Percentiles rank a stretch among this genome's conserved stretches.
These are phyloP conservation scores for Fusarium tricinctum DNA, from an alignment of 2,329 filamentous ascomycete species.

Conservation along the genomic window DNA sequence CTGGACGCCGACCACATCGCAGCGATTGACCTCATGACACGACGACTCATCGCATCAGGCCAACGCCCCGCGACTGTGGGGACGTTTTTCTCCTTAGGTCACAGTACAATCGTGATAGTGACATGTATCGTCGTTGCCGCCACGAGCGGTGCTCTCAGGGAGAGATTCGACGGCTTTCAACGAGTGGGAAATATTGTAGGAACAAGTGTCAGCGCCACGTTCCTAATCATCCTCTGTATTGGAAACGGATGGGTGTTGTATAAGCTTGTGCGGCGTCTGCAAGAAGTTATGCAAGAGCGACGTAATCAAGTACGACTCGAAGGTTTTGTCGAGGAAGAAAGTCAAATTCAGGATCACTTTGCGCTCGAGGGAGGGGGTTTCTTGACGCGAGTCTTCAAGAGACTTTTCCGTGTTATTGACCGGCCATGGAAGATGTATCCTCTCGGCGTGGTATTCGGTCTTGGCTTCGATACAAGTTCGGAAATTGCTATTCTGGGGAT, in stretches of 20 bases:
- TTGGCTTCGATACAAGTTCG: conserved; percentile 95
- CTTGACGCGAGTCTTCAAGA: conserved; percentile 77
- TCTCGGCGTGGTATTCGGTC: conserved; percentile 86
- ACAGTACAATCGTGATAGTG: conserved; percentile 91
- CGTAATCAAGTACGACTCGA: conserved; percentile 44
- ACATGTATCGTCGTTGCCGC: conserved; percentile 94
- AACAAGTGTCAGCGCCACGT: conserved; percentile 85
- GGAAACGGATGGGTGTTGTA: conserved; percentile 90
- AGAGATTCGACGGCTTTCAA: conserved; percentile 84
- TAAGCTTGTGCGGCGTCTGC: conserved; percentile 79
- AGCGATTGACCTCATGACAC: conserved; percentile 95
- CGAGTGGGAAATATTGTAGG: conserved; percentile 90
- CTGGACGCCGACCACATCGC: conserved; percentile 91
- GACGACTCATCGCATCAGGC: conserved; percentile 86
- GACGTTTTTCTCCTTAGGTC: conserved; percentile 93
- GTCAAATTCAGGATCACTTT: conserved; percentile 62
- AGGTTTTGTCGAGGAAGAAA: conserved; percentile 45
- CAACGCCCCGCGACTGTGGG: conserved; percentile 92
- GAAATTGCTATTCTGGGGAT: conserved; percentile 95
- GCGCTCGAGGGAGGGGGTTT: conserved; percentile 83
- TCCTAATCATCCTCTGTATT: conserved; percentile 83
- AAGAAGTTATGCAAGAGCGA: conserved; percentile 65
- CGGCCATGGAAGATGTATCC: conserved; percentile 97
- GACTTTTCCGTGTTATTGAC: conserved; percentile 80
- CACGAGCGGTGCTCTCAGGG: conserved; percentile 84